A percentile compares a stretch with the other conserved stretches of the same genome.
These are phyloP conservation scores for Pestalotiopsis sp. DNA, from an alignment of 2,329 filamentous ascomycete species.

Conservation along the genomic window DNA sequence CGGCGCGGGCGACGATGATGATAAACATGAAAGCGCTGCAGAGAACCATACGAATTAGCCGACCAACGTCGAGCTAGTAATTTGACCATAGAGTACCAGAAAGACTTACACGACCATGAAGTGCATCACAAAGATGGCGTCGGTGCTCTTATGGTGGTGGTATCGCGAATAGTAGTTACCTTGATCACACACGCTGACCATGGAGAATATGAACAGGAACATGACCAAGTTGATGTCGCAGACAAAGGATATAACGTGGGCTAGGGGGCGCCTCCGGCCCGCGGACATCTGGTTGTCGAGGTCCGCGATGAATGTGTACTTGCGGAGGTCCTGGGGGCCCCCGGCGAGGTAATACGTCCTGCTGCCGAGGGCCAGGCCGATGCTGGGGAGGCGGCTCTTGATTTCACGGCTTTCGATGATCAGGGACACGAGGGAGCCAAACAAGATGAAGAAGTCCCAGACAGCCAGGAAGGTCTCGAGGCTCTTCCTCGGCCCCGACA, in stretches of 20 bases:
- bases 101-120: not conserved
- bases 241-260: not conserved
- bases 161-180: not conserved
- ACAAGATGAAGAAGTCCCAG: not conserved
- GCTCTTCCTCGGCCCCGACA: not conserved
- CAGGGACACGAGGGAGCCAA: not conserved
- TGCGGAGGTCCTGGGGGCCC: not conserved
- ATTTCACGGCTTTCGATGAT: not conserved
- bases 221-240: not conserved
- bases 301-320: not conserved
- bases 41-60: not conserved
- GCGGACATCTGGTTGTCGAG: not conserved
- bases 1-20: not conserved
- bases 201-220: not conserved
- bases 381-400: not conserved
- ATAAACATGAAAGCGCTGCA: not conserved
- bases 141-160: no score
- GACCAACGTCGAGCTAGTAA: no score
- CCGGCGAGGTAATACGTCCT: conserved; percentile 11
- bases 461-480: not conserved
- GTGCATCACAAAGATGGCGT: not conserved
- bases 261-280: not conserved
- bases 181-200: not conserved
- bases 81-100: no score
- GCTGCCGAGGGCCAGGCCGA: conserved; percentile 8